Base-by-base conservation (phyloP, 352 stramenopile genomes). In the Phytophthora crassamura region DNA sequence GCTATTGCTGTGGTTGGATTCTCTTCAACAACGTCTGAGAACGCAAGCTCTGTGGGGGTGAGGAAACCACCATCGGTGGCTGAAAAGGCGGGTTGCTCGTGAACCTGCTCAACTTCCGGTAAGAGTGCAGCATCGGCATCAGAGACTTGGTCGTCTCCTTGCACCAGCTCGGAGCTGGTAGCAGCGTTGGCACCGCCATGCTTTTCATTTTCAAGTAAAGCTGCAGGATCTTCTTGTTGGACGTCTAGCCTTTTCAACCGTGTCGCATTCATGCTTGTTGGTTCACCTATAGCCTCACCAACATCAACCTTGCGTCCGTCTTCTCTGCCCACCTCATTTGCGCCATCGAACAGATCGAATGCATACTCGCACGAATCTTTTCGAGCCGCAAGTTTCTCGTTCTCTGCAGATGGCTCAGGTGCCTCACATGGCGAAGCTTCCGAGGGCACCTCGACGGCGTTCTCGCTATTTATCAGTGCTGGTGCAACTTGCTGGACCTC, bases 301-400 rank as follows among this genome's bases (percentile, higher is more conserved):
- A 25, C 22, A 1, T 25, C 22, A 30, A 30, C 25, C 25, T 30
- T 30, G 25, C 25, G 25, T 30, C 25, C 25, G 25, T 5, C 32
- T 45, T 64, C 52, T 45, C 18, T 47, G 53, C 32, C 56, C 28
- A 8, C 30, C 16, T 58, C 48, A 7, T 20, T 45, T 42, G 38
- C 46, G 14, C n/a, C 32, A 46, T 67, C 57, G 35, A 72, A 59
- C 16, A 73, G 39, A 2, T 69, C 51, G 15, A 73, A 45, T 28
- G 12, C 34, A 47, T 65, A 69, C 8, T 69, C 59, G 42, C 39
- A 53, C 40, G 64, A 73, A 40, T 14, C 51, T 46, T 69, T 64
- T 20, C 51, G 60, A 15, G 12, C n/a, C 15, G 16, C 28, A 58
- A 51, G 7, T 12, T 33, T 39, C 16, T 11, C 34, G 15, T 25